A percentile compares a stretch with the other conserved stretches of the same genome.
Evolutionary conservation across 345 rosid genomes (phyloP).

Genomic region (Gossypium ekmanianum): DNA sequence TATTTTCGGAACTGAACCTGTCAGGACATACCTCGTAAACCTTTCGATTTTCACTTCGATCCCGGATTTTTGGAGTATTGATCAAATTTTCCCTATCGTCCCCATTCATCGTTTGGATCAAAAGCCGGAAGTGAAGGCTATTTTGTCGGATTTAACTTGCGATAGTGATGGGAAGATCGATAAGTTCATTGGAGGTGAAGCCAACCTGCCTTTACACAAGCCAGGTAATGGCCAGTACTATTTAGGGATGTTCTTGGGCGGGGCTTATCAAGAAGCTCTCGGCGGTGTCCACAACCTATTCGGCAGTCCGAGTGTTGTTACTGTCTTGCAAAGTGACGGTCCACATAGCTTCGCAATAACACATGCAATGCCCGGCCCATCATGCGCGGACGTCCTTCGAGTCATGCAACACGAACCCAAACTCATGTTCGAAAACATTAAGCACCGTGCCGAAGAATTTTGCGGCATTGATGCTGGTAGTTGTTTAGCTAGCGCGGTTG

Average conservation of each 20-base stretch:
- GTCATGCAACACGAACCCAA: constrained; percentile 93
- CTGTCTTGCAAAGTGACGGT: constrained; percentile 84
- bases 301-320: constrained; percentile 86
- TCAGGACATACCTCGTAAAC: constrained; percentile 71
- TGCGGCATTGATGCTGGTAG: constrained; percentile 25
- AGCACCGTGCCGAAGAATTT: constrained; percentile 74
- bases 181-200: constrained; percentile 84
- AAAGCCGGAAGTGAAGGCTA: constrained; percentile 65
- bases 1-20: constrained; percentile 50
- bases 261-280: constrained; percentile 98
- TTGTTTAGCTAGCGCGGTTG: constrained; percentile 49
- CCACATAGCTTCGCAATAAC: constrained; percentile 92
- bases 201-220: constrained; percentile 87
- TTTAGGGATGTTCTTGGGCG: constrained; percentile 96
- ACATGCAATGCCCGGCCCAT: constrained; percentile 68
- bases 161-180: constrained; percentile 95
- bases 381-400: constrained; percentile 85
- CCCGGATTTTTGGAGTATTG: constrained; percentile 97
- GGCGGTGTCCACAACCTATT: constrained; percentile 95
- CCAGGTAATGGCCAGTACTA: constrained; percentile 44
- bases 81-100: constrained; percentile 83
- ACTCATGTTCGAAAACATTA: constrained; percentile 86
- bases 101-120: constrained; percentile 85
- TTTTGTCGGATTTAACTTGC: constrained; percentile 88
- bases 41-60: constrained; percentile 90